These are phyloP conservation scores for Acidomyces sp. DNA, from an alignment of 495 filamentous ascomycete species.

Conservation along the genomic window DNA sequence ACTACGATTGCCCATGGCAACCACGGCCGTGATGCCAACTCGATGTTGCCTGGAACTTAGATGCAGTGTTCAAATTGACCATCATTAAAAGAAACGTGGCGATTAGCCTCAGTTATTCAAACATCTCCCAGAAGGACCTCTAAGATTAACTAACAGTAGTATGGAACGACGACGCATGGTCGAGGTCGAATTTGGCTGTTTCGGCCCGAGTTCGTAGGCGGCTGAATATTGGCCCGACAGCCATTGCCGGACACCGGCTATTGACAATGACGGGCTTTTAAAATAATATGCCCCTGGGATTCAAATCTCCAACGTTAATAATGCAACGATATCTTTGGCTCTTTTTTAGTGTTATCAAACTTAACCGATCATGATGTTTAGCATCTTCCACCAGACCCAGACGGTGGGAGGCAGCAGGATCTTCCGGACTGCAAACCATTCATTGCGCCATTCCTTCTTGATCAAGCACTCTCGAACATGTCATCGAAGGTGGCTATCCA, in stretches of 20 bases:
- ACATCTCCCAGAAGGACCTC: not conserved
- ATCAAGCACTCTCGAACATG: not conserved
- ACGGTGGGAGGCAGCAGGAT: slow-evolving; percentile 3
- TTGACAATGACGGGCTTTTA: too few relatives aligned
- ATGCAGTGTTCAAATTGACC: not conserved
- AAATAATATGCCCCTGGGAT: too few relatives aligned
- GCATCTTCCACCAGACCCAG: not conserved
- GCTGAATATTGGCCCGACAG: too few relatives aligned
- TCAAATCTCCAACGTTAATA: too few relatives aligned
- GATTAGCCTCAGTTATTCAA: not conserved
- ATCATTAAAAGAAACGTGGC: not conserved
- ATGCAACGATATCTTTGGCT: not conserved
- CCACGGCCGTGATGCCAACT: not conserved
- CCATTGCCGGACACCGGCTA: too few relatives aligned
- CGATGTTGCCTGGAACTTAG: not conserved
- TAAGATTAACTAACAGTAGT: not conserved
- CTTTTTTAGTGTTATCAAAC: not conserved
- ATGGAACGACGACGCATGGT: too few relatives aligned
- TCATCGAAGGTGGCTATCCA: slow-evolving; percentile 12
- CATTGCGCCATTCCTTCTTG: not conserved
- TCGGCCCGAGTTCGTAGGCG: too few relatives aligned
- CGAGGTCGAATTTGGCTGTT: too few relatives aligned
- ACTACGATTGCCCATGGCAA: too few relatives aligned
- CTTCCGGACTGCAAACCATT: not conserved
- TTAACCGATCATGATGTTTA: not conserved